These are phyloP conservation scores for Xylaria sp. DNA, from an alignment of 2,329 filamentous ascomycete species.

Conservation along the genomic window DNA sequence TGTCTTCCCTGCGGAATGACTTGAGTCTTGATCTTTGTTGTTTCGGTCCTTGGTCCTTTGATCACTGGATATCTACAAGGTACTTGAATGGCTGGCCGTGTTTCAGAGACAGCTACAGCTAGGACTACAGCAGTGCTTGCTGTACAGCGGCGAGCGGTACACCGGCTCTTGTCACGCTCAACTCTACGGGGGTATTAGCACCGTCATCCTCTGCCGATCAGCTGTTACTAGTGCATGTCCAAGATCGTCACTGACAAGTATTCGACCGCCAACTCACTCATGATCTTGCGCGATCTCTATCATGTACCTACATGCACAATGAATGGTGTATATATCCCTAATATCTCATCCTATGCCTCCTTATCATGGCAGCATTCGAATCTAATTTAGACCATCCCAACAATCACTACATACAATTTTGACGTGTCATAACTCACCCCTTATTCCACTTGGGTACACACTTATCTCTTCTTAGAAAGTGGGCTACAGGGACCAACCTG, in stretches of 20 bases:
- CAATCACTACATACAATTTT: neutral
- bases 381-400: neutral
- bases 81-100: constrained; percentile 20
- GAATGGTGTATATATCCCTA: neutral
- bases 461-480: no score
- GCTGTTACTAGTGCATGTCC: constrained; percentile 27
- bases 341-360: neutral
- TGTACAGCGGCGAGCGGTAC: no score
- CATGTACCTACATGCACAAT: neutral
- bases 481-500: constrained; percentile 1
- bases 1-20: constrained; percentile 21
- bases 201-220: constrained; percentile 29
- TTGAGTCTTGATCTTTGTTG: constrained; percentile 8
- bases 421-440: neutral
- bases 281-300: neutral
- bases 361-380: neutral
- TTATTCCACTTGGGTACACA: no score
- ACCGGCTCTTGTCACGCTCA: constrained; percentile 17
- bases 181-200: constrained; percentile 14
- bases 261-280: constrained; percentile 23
- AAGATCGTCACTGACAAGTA: constrained; percentile 17
- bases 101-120: constrained; percentile 12
- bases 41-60: neutral
- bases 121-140: neutral
- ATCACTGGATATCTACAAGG: constrained; percentile 18